Evolutionary conservation across 1,284 basidiomycete species (phyloP).

Genomic region (Mrakiaceae sp.): DNA sequence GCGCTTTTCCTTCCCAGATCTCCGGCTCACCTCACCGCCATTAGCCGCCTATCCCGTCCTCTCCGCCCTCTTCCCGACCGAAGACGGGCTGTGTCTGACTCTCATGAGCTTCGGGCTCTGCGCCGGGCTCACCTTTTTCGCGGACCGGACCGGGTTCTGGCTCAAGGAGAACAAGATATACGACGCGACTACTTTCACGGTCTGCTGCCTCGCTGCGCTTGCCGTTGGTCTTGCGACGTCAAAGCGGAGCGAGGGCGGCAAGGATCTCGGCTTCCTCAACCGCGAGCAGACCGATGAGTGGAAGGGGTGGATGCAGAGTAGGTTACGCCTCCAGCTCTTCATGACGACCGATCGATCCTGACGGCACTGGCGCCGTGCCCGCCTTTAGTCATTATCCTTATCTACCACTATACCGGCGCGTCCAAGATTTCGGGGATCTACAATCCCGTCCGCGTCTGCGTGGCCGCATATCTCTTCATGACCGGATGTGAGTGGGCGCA

Average conservation of each 20-base stretch:
- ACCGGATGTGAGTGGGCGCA: slow-evolving; percentile 35
- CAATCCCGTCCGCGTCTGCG: slow-evolving; percentile 74
- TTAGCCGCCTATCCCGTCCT: slow-evolving; percentile 27
- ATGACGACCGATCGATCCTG: background rate
- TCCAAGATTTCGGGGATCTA: slow-evolving; percentile 81
- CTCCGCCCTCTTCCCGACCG: slow-evolving; percentile 35
- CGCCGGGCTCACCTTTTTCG: slow-evolving; percentile 55
- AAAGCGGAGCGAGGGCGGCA: slow-evolving; percentile 50
- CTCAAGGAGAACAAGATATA: slow-evolving; percentile 79
- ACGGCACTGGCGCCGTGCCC: no score
- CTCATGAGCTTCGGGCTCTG: slow-evolving; percentile 53
- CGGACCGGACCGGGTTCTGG: slow-evolving; percentile 72
- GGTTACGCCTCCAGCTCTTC: slow-evolving; percentile 25
- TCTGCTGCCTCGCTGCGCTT: slow-evolving; percentile 47
- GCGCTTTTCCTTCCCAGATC: background rate
- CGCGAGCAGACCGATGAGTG: slow-evolving; percentile 86
- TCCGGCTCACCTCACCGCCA: background rate
- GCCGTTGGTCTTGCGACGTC: slow-evolving; percentile 52
- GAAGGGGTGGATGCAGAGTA: slow-evolving; percentile 95
- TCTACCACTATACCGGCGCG: slow-evolving; percentile 79
- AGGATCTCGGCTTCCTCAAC: slow-evolving; percentile 75
- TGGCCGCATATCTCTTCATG: slow-evolving; percentile 71
- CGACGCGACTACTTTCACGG: slow-evolving; percentile 52
- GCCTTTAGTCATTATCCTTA: slow-evolving; percentile 59
- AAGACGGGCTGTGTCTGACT: slow-evolving; percentile 32